These are phyloP conservation scores for Sarocladium strictum DNA, from an alignment of 2,329 filamentous ascomycete genomes.

Conservation along the genomic window DNA sequence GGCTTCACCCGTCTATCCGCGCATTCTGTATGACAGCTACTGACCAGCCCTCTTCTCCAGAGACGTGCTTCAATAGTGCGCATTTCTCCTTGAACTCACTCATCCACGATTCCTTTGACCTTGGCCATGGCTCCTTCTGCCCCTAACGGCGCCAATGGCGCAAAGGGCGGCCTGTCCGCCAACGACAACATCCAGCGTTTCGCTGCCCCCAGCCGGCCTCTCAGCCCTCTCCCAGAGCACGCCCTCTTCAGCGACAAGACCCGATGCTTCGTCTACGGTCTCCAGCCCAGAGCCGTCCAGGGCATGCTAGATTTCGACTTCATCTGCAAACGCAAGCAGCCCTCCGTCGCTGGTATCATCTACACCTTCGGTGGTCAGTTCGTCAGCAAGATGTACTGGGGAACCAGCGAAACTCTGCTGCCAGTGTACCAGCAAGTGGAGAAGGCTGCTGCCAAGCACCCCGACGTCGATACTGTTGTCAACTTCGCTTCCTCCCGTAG, in stretches of 20 bases:
- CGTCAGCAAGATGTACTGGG: constrained; percentile 99
- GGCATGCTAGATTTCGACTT: constrained; percentile 99
- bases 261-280: constrained; percentile 98
- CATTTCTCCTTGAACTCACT: neutral
- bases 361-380: constrained; percentile 99
- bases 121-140: constrained; percentile 44
- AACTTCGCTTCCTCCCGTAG: constrained; percentile 99
- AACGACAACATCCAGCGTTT: constrained; percentile 99
- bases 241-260: constrained; percentile 99
- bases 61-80: constrained; percentile 21
- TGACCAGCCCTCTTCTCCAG: constrained; percentile 13
- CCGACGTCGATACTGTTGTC: constrained; percentile 93
- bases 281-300: constrained; percentile 89
- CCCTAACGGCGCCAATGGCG: constrained; percentile 42
- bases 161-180: constrained; percentile 57
- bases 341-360: constrained; percentile 97
- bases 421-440: constrained; percentile 93
- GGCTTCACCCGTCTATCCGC: neutral
- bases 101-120: constrained; percentile 14
- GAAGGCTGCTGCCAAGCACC: constrained; percentile 95
- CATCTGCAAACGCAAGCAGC: constrained; percentile 97
- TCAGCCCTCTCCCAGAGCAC: constrained; percentile 83
- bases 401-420: constrained; percentile 96
- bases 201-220: constrained; percentile 80
- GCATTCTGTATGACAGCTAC: neutral